Evolutionary conservation across 2,329 filamentous ascomycete species (phyloP), one percentile per base, ranked within the genome.

Genomic region (Colletotrichum tofieldiae): DNA sequence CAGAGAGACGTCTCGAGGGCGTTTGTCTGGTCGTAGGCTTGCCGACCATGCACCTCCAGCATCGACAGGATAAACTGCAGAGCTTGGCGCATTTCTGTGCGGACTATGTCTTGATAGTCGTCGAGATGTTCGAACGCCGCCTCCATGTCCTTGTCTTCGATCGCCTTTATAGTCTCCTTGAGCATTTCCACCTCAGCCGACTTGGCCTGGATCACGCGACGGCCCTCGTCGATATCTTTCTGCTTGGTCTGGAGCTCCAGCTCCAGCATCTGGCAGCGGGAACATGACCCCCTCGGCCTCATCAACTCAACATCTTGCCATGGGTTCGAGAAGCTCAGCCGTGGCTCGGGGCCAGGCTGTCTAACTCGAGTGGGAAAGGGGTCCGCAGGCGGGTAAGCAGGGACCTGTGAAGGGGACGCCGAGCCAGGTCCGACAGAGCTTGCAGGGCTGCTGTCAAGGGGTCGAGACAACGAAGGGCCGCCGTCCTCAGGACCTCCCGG

Each of bases 91-190:
- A 72, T 18, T 3, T 72, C 70, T 12, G 23, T n/a, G 45, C 61
- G 67, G 23, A 72, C 16, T 11, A 65, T 60, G 29, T 26, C 8
- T 41, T 61, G 58, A 52, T 72, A 72, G 52, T 16, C 43, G 37
- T 70, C 29, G 47, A 71, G 47, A 23, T 56, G 37, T n/a, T 49
- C 41, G 23, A 72, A 16, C 20, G 70, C 66, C 20, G 39, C 12
- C 23, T 63, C 41, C 43, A 65, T 45, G 11, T 70, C 43, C 39
- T 26, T 35, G 16, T 59, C 37, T 4, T 16, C 3, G 29, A 65
- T 18, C 8, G 26, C 41, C 16, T 41, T 41, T n/a, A 71, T 37
- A 14, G 54, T 39, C 9, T 5, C 23, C 37, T 54, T 26, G n/a
- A 64, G 61, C 18, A 39, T 37, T 6, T 59, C 26, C 3, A 20